These are phyloP conservation scores for Rhizoclosmatium sp. DNA, from an alignment of 192 early-diverging fungal genomes.

Conservation along the genomic window DNA sequence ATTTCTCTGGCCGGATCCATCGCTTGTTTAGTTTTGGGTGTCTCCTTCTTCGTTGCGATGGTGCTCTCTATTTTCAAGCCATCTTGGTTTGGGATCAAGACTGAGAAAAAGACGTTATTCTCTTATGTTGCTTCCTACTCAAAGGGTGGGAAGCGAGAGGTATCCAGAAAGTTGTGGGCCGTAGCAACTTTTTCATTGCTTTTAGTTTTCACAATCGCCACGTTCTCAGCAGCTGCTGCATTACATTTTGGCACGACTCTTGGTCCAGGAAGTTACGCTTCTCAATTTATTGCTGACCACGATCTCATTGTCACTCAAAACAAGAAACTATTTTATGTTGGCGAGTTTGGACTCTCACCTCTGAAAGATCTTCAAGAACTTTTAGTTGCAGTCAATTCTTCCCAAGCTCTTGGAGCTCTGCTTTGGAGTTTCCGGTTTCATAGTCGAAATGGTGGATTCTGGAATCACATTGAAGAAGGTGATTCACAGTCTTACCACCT, in stretches of 20 bases:
- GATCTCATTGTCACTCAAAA: neutral
- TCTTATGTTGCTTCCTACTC: no score
- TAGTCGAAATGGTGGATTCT: conserved; percentile 44
- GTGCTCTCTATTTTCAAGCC: no score
- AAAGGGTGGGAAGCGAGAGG: no score
- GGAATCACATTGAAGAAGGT: conserved; percentile 43
- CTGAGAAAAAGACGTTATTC: no score
- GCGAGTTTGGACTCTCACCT: conserved; percentile 36
- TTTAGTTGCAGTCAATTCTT: neutral
- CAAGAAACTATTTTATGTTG: conserved; percentile 40
- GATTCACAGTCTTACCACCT: conserved; percentile 45
- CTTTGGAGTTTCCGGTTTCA: conserved; percentile 48
- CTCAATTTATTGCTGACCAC: neutral
- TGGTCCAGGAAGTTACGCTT: neutral
- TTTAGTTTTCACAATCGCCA: neutral
- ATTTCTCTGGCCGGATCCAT: no score
- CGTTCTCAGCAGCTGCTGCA: neutral
- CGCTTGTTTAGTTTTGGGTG: neutral
- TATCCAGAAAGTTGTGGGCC: no score
- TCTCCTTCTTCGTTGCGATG: neutral
- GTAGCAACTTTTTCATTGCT: neutral
- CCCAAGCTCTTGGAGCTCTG: conserved; percentile 23
- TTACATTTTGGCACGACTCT: neutral
- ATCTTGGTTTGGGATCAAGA: no score
- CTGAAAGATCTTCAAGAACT: neutral